These are phyloP conservation scores for Neofusicoccum sp. DNA, from an alignment of 2,329 filamentous ascomycete genomes.

Conservation along the genomic window DNA sequence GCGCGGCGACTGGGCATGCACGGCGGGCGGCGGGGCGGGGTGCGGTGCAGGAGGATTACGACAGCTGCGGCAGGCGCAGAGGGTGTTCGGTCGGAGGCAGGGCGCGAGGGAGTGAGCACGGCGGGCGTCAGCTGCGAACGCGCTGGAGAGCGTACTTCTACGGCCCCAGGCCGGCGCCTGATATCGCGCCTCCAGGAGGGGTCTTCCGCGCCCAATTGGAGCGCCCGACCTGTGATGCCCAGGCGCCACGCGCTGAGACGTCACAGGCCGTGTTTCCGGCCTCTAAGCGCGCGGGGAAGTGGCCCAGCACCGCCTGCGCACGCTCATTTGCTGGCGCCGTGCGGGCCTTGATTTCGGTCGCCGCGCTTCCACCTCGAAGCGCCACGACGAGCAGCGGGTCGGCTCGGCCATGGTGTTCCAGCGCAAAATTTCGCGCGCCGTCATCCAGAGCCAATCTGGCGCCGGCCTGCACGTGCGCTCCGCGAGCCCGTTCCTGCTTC, in stretches of 20 bases:
- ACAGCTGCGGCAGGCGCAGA: slow-evolving; percentile 13
- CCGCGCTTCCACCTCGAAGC: slow-evolving; percentile 6
- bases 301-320: neutral
- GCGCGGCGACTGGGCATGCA: slow-evolving; percentile 2
- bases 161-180: slow-evolving; percentile 6
- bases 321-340: slow-evolving; percentile 10
- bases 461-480: neutral
- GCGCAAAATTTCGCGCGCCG: neutral
- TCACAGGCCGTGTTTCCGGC: slow-evolving; percentile 4
- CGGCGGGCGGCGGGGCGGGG: neutral
- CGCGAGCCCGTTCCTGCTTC: neutral
- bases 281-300: slow-evolving; percentile 19
- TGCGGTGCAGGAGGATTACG: slow-evolving; percentile 1
- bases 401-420: slow-evolving; percentile 16
- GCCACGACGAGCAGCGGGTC: slow-evolving; percentile 4
- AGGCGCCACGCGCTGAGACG: slow-evolving; percentile 1
- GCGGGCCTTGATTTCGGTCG: neutral
- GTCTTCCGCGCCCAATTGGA: neutral
- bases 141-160: neutral
- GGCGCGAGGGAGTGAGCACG: neutral
- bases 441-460: neutral
- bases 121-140: neutral
- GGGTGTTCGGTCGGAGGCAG: neutral
- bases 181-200: neutral
- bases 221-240: slow-evolving; percentile 12